Conservation (phyloP, 2,329 filamentous ascomycete genomes). For the Fusarium buxicola region DNA sequence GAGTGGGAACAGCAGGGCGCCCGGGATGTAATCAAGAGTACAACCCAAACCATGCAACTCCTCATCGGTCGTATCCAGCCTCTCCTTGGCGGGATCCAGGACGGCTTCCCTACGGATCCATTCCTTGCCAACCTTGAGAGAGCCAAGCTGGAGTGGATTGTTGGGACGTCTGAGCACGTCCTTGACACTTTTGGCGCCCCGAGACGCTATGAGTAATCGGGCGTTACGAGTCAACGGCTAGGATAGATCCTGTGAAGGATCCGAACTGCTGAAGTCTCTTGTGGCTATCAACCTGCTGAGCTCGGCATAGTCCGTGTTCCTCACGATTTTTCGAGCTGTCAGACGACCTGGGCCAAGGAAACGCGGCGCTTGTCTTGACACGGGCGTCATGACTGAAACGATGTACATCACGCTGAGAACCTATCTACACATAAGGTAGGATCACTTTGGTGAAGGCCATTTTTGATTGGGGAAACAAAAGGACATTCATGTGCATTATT, state of each 20-base stretch:
- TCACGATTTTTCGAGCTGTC: constrained; percentile 24
- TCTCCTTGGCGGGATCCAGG: constrained; percentile 50
- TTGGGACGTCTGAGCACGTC: constrained; percentile 52
- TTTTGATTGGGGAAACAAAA: constrained; percentile 23
- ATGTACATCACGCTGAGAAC: constrained; percentile 43
- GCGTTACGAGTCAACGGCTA: constrained; percentile 14
- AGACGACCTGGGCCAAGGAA: constrained; percentile 21
- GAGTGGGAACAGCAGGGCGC: constrained; percentile 54
- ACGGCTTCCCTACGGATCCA: constrained; percentile 54
- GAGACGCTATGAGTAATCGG: constrained; percentile 48
- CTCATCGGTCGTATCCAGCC: constrained; percentile 52
- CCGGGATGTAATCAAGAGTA: constrained; percentile 54
- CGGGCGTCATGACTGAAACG: constrained; percentile 43
- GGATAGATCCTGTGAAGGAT: constrained; percentile 16
- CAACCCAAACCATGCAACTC: constrained; percentile 54
- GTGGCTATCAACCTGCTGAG: constrained; percentile 9
- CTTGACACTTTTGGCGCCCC: constrained; percentile 48
- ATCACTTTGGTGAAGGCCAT: constrained; percentile 33
- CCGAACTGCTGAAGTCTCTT: background rate
- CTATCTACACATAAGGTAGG: constrained; percentile 34
- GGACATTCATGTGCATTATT: constrained; percentile 40
- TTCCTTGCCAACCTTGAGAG: constrained; percentile 54
- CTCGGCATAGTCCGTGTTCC: constrained; percentile 1
- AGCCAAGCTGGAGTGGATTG: constrained; percentile 55
- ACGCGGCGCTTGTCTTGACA: constrained; percentile 18